A percentile compares a stretch with the other conserved stretches of the same genome.
phyloP scores from a whole-genome alignment of 805 yeast species.

The Suhomyces emberorum region DNA sequence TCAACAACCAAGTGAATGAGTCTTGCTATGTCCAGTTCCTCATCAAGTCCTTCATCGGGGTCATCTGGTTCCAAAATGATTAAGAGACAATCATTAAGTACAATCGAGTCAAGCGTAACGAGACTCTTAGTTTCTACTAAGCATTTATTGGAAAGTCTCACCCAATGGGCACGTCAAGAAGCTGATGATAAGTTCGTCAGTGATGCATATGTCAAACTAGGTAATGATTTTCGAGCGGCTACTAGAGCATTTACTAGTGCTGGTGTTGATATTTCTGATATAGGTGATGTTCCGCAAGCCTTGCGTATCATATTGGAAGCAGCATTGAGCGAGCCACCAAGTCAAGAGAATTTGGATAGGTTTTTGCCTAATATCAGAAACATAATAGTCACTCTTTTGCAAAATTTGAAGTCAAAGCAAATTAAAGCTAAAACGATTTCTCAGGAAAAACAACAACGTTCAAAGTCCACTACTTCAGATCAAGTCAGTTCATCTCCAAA shows the following conservation, averaged over 20 bases:
- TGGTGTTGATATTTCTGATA: conserved; percentile 76
- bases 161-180: conserved; percentile 84
- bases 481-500: conserved; percentile 9
- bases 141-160: conserved; percentile 77
- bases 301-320: conserved; percentile 78
- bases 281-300: conserved; percentile 87
- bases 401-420: conserved; percentile 79
- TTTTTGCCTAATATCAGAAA: conserved; percentile 83
- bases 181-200: conserved; percentile 83
- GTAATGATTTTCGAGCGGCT: conserved; percentile 88
- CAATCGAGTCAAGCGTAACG: conserved; percentile 77
- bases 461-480: conserved; percentile 8
- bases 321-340: conserved; percentile 80
- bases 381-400: conserved; percentile 76
- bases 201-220: conserved; percentile 84
- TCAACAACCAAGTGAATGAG: no score
- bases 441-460: conserved; percentile 15
- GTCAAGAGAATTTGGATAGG: conserved; percentile 74
- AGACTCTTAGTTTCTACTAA: conserved; percentile 83
- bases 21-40: conserved; percentile 9
- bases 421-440: conserved; percentile 44
- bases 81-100: conserved; percentile 28
- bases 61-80: conserved; percentile 4
- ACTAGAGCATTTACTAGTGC: conserved; percentile 74
- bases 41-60: conserved; percentile 4